phyloP scores from a whole-genome alignment of 2,329 filamentous ascomycete genomes.

The Claviceps paspali region DNA sequence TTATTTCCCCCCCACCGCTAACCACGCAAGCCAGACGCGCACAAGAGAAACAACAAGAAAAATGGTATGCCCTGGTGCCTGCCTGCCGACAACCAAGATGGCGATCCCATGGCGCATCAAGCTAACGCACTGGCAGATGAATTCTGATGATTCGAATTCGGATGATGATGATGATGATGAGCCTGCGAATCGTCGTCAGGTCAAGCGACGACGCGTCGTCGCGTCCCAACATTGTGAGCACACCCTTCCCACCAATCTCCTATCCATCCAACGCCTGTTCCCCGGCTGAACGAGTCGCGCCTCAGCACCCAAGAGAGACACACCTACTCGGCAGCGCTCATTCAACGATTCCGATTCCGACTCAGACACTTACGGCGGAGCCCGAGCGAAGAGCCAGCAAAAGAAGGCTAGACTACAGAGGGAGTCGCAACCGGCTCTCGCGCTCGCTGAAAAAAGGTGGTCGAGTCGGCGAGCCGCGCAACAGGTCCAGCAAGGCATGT shows the following conservation, averaged over 20 bases:
- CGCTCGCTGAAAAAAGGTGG: slow-evolving; percentile 74
- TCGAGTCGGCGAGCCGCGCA: slow-evolving; percentile 75
- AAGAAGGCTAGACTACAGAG: slow-evolving; percentile 68
- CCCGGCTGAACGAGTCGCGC: neutral
- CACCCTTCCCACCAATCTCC: neutral
- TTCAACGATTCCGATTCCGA: slow-evolving; percentile 50
- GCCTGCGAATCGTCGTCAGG: slow-evolving; percentile 39
- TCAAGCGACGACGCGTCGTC: slow-evolving; percentile 55
- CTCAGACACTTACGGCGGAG: slow-evolving; percentile 66
- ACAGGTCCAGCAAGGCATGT: slow-evolving; percentile 47
- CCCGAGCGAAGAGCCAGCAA: slow-evolving; percentile 49
- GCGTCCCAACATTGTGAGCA: slow-evolving; percentile 47
- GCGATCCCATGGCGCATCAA: neutral
- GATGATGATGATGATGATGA: slow-evolving; percentile 55
- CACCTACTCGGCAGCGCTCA: slow-evolving; percentile 38
- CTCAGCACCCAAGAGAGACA: slow-evolving; percentile 44
- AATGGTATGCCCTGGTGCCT: slow-evolving; percentile 30
- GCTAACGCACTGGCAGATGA: slow-evolving; percentile 21
- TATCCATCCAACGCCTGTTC: neutral
- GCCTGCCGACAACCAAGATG: slow-evolving; percentile 4
- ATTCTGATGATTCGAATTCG: slow-evolving; percentile 53
- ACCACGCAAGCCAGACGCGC: slow-evolving; percentile 30
- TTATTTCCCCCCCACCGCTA: slow-evolving; percentile 13
- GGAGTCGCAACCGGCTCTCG: slow-evolving; percentile 49
- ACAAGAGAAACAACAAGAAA: slow-evolving; percentile 42